Evolutionary conservation across 371 early-diverging fungal species (phyloP), one percentile per base, ranked within the genome.

Genomic region (Mortierella sp.): DNA sequence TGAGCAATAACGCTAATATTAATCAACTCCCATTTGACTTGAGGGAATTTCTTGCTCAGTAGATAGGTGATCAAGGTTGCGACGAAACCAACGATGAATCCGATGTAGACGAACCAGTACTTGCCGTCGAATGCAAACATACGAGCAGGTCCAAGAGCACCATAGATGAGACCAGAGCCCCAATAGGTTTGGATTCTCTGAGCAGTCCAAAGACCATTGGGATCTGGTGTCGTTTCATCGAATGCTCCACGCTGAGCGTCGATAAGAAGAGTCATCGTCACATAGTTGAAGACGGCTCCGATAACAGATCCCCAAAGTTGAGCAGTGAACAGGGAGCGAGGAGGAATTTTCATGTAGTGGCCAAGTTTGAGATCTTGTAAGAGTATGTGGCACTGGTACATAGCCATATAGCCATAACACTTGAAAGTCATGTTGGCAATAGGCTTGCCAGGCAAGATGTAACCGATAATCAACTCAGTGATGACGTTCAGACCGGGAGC

Each of bases 401-500:
- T 82, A 7, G 89, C 85, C 58, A 86, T 86, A 64, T 86, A 87
- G 2, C 90, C 87, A 48, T 87, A 83, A n/a, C 70, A 71, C 75
- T 87, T 87, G 76, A 87, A 88, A 40, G 71, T 65, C 50, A 81
- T 72, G 63, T 82, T 85, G 61, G 77, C 83, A 32, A 84, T 75
- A 32, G 77, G 74, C 16, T 81, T 79, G 13, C 92, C 92, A 15
- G 91, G 90, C 28, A 88, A 74, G 16, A 91, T 83, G 38, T 85
- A 84, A 10, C 92, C 92, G 16, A 84, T 85, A 7, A 92, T 67
- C 58, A 91, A 67, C 73, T 92, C 89, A 6, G 94, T 90, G 22
- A 96, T 86, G 40, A 94, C 87, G 63, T 93, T 94, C 2, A 94
- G 83, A 45, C 92, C 94, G 38, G 92, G 91, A 55, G 86, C 82